Conservation (phyloP, 495 filamentous ascomycete species). For the Aspergillus bertholletiae region DNA sequence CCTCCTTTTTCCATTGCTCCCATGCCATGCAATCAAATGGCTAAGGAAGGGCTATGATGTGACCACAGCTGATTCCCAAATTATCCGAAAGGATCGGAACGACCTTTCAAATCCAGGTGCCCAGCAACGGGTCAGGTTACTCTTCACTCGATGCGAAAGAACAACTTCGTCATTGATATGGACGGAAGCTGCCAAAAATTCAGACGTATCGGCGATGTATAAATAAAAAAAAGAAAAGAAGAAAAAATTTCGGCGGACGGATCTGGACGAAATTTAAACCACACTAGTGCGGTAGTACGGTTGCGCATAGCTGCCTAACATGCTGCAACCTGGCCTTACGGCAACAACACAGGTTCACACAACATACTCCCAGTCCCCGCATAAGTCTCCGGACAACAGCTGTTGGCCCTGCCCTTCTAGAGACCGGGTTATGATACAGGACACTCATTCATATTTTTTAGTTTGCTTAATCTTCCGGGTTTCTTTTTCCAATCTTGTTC, state of each 20-base stretch:
- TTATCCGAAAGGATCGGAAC: constrained; percentile 61
- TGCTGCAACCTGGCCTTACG: constrained; percentile 51
- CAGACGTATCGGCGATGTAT: constrained; percentile 49
- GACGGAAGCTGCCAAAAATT: constrained; percentile 51
- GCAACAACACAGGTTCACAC: constrained; percentile 32
- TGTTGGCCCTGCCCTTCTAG: constrained; percentile 21
- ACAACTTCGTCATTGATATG: constrained; percentile 50
- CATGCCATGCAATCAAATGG: neutral
- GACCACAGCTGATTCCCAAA: constrained; percentile 79
- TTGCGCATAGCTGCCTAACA: constrained; percentile 27
- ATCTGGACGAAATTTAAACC: constrained; percentile 30
- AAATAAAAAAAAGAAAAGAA: constrained; percentile 40
- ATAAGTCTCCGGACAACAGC: constrained; percentile 22
- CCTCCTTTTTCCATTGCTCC: neutral
- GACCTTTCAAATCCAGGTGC: constrained; percentile 72
- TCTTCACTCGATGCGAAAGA: constrained; percentile 71
- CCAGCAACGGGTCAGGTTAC: constrained; percentile 65
- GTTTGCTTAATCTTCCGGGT: constrained; percentile 14
- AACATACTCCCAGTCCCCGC: constrained; percentile 28
- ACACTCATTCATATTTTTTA: constrained; percentile 14
- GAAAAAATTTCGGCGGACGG: constrained; percentile 17
- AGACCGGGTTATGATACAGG: constrained; percentile 35
- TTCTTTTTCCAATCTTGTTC: constrained; percentile 15
- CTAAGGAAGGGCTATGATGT: constrained; percentile 38
- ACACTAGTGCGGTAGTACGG: constrained; percentile 31